Percentiles rank a stretch among this genome's conserved stretches.
phyloP scores from a whole-genome alignment of 371 early-diverging fungal species.

The Racocetra persica region DNA sequence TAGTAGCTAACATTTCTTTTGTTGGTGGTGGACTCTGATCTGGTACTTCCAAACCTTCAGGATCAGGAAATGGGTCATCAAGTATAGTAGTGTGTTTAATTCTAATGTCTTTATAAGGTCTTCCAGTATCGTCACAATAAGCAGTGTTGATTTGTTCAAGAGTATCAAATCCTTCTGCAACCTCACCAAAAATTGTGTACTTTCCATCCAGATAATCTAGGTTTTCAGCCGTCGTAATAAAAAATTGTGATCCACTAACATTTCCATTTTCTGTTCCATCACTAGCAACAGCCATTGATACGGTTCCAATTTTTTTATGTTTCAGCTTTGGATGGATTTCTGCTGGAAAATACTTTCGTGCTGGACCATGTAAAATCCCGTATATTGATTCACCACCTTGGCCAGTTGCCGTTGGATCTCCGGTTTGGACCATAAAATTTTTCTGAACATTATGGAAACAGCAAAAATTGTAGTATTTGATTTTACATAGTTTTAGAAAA shows the following conservation, averaged over 20 bases:
- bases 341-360: constrained; percentile 76
- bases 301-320: constrained; percentile 82
- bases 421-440: constrained; percentile 88
- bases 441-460: constrained; percentile 88
- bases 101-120: constrained; percentile 89
- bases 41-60: constrained; percentile 73
- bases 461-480: constrained; percentile 92
- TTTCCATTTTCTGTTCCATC: constrained; percentile 55
- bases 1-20: constrained; percentile 74
- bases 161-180: constrained; percentile 94
- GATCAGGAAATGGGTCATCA: constrained; percentile 95
- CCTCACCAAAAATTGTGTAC: constrained; percentile 96
- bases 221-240: constrained; percentile 89
- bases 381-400: constrained; percentile 83
- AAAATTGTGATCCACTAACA: constrained; percentile 91
- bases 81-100: constrained; percentile 93
- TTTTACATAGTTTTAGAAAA: constrained; percentile 94
- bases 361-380: constrained; percentile 60
- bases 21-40: constrained; percentile 85
- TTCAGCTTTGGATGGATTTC: constrained; percentile 89
- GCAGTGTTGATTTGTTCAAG: constrained; percentile 82
- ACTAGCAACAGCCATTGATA: constrained; percentile 83
- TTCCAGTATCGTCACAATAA: constrained; percentile 73
- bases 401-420: constrained; percentile 86
- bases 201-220: constrained; percentile 95